These are phyloP conservation scores for Tothia fuscella DNA, from an alignment of 2,329 filamentous ascomycete species.

Conservation along the genomic window DNA sequence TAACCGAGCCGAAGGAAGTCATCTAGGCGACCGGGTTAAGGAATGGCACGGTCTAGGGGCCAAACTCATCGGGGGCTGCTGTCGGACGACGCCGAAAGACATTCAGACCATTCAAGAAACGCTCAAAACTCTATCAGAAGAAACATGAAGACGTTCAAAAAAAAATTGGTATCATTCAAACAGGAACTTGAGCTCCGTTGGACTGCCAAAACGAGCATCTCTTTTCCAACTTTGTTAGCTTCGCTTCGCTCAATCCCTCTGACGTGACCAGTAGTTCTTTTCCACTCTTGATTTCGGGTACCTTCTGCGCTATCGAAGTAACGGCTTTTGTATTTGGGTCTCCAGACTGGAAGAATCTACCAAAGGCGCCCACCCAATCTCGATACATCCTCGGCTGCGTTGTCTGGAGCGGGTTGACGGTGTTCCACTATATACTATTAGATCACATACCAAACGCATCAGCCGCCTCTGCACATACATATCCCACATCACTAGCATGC, in stretches of 20 bases:
- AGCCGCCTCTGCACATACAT: constrained; percentile 27
- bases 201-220: constrained; percentile 44
- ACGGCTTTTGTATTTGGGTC: constrained; percentile 50
- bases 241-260: constrained; percentile 32
- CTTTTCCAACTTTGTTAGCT: constrained; percentile 28
- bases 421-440: constrained; percentile 36
- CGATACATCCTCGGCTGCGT: constrained; percentile 42
- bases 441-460: neutral
- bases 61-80: constrained; percentile 35
- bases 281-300: constrained; percentile 32
- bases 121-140: constrained; percentile 10
- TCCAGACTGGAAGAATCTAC: constrained; percentile 47
- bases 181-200: constrained; percentile 34
- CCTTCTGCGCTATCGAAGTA: constrained; percentile 27
- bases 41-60: constrained; percentile 28
- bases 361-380: constrained; percentile 47
- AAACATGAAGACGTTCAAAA: no score
- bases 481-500: constrained; percentile 46
- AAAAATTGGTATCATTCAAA: no score
- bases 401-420: constrained; percentile 40
- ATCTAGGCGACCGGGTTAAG: constrained; percentile 19
- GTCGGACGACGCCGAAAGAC: constrained; percentile 32
- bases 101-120: constrained; percentile 23
- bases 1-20: constrained; percentile 15
- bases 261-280: constrained; percentile 40